phyloP scores from a whole-genome alignment of 352 stramenopile genomes.

The Pythium volutum region DNA sequence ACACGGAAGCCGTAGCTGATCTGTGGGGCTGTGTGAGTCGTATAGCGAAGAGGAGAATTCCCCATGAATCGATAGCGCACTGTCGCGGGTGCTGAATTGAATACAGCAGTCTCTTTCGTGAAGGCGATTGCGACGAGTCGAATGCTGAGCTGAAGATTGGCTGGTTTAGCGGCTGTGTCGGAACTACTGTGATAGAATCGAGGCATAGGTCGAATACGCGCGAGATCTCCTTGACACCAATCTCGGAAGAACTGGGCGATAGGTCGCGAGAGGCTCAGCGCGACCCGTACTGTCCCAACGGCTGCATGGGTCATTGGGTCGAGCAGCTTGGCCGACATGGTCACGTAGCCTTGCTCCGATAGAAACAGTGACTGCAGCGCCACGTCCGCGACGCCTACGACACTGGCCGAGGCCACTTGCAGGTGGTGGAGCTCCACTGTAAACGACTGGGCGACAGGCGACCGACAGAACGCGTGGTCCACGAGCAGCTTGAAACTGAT shows the following conservation, averaged over 20 bases:
- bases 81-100: not conserved
- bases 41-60: slow-evolving; percentile 7
- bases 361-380: slow-evolving; percentile 26
- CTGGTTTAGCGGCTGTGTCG: not conserved
- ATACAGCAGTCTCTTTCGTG: not conserved
- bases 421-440: slow-evolving; percentile 31
- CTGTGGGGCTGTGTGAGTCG: not conserved
- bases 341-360: slow-evolving; percentile 6
- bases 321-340: slow-evolving; percentile 16
- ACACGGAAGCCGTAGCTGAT: not conserved
- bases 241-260: slow-evolving; percentile 1
- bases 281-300: slow-evolving; percentile 21
- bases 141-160: not conserved
- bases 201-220: not conserved
- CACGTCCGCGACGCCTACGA: slow-evolving; percentile 14
- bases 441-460: slow-evolving; percentile 10
- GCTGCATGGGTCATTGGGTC: slow-evolving; percentile 13
- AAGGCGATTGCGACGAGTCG: slow-evolving; percentile 8
- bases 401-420: not conserved
- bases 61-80: slow-evolving; percentile 21
- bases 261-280: slow-evolving; percentile 1
- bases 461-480: slow-evolving; percentile 26
- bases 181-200: not conserved
- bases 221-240: not conserved
- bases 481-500: slow-evolving; percentile 34